Evolutionary conservation across 371 early-diverging fungal species (phyloP).

Genomic region (Capniomyces stellatus): DNA sequence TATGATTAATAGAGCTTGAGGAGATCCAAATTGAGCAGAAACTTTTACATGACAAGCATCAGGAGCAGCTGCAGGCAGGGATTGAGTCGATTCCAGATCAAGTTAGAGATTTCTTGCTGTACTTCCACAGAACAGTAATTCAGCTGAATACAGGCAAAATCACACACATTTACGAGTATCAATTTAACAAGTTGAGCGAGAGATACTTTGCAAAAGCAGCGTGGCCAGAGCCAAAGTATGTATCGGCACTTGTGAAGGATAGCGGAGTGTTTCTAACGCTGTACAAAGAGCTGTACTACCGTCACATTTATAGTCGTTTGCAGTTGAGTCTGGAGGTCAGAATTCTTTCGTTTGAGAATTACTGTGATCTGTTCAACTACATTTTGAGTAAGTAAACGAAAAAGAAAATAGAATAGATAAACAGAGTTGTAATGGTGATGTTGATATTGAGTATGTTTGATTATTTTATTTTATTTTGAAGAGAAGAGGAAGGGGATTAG

Average conservation of each 20-base stretch:
- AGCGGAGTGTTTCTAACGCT: conserved; percentile 79
- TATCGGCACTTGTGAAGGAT: conserved; percentile 67
- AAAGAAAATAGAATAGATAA: background rate
- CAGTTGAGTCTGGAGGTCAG: conserved; percentile 76
- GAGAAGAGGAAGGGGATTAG: background rate
- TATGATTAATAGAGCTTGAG: conserved; percentile 6
- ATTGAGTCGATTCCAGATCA: conserved; percentile 44
- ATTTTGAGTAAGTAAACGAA: conserved; percentile 25
- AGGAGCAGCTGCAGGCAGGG: conserved; percentile 16
- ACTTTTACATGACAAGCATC: background rate
- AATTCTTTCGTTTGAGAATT: conserved; percentile 82
- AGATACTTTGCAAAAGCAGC: conserved; percentile 71
- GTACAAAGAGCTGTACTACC: conserved; percentile 89
- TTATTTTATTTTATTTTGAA: conserved; percentile 4
- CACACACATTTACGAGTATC: conserved; percentile 69
- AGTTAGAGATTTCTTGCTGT: conserved; percentile 64
- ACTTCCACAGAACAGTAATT: conserved; percentile 63
- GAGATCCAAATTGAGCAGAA: conserved; percentile 6
- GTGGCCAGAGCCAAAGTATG: conserved; percentile 82
- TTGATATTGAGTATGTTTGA: too few relatives aligned
- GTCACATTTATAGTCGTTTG: conserved; percentile 83
- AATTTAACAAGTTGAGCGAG: conserved; percentile 82
- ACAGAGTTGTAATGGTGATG: too few relatives aligned
- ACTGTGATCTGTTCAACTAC: conserved; percentile 89
- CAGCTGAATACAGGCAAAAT: conserved; percentile 62